Base-by-base conservation (phyloP, 768 basidiomycete genomes). In the Lactarius tabidus region DNA sequence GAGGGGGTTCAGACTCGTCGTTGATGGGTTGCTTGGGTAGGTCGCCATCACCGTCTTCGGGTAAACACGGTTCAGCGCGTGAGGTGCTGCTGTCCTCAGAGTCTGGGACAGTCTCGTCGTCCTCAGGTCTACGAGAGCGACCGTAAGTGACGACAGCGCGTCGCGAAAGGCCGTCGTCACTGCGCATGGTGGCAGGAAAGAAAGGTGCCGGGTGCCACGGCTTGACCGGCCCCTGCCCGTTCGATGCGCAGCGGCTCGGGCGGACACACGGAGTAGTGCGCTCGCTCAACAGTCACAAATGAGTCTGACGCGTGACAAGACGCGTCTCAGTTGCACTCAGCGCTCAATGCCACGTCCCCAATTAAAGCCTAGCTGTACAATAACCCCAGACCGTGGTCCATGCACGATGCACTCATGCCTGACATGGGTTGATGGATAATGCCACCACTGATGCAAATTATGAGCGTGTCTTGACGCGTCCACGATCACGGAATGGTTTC, bases 91-190 rank as follows among this genome's bases (percentile, higher is more conserved):
- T 52, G 23, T 60, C 69, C 57, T 70, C 69, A n/a, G 69, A 65
- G 57, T 69, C 69, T 41, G 67, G 68, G 41, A 65, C 64, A 39
- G 58, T 54, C 54, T 68, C 69, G 39, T 63, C 67, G 36, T 70
- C 64, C 5, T 62, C 57, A 4, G 35, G n/a, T 20, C 23, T 59
- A n/a, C 26, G 56, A 43, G 65, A 62, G 67, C 57, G 58, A n/a
- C 59, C 56, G 26, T 59, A 59, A 9, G 66, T 65, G 58, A 57
- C 59, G 15, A 57, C 51, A 68, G 71, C 38, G 76, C 73, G 51
- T 78, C 77, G 8, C 75, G 75, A 18, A 77, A 74, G 31, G 71
- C 56, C 14, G 76, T 78, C 18, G 78, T 29, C 18, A 9, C 38
- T 45, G 17, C 6, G 3, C 65, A 66, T 66, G 65, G 51, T 62